These are phyloP conservation scores for Angophora floribunda DNA, from an alignment of 345 rosid species.

Conservation along the genomic window DNA sequence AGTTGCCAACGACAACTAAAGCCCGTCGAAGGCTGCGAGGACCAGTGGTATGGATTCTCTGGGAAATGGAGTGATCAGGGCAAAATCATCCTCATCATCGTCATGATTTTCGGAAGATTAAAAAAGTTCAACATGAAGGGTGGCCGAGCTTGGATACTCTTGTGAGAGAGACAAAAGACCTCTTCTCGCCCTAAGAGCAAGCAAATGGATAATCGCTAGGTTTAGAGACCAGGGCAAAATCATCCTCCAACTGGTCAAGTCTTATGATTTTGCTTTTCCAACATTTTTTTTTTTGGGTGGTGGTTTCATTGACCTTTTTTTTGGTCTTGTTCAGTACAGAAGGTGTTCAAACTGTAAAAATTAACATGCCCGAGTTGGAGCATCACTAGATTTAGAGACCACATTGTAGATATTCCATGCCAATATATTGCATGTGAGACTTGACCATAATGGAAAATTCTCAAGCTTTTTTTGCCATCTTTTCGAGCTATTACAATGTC, in stretches of 20 bases:
- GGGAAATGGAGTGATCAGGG: conserved; percentile 35
- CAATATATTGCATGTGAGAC: neutral
- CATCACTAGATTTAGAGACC: neutral
- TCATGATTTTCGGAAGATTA: conserved; percentile 36
- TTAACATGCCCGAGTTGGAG: neutral
- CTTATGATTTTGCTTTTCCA: neutral
- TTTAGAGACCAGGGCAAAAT: neutral
- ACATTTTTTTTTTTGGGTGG: no score
- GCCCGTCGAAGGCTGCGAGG: neutral
- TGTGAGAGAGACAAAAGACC: neutral
- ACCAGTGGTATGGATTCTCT: conserved; percentile 18
- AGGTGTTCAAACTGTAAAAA: neutral
- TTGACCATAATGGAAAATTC: neutral
- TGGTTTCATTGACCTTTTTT: no score
- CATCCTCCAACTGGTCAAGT: neutral
- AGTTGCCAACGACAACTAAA: conserved; percentile 18
- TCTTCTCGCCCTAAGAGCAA: neutral
- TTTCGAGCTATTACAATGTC: neutral
- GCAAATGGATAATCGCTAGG: neutral
- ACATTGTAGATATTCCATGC: neutral
- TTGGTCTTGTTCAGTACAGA: neutral
- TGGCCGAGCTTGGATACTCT: conserved; percentile 27
- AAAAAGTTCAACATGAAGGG: conserved; percentile 31
- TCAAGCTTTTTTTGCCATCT: neutral
- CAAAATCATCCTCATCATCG: conserved; percentile 17